Evolutionary conservation across 2,329 filamentous ascomycete genomes (phyloP).

Genomic region (Magnaporthales sp.): DNA sequence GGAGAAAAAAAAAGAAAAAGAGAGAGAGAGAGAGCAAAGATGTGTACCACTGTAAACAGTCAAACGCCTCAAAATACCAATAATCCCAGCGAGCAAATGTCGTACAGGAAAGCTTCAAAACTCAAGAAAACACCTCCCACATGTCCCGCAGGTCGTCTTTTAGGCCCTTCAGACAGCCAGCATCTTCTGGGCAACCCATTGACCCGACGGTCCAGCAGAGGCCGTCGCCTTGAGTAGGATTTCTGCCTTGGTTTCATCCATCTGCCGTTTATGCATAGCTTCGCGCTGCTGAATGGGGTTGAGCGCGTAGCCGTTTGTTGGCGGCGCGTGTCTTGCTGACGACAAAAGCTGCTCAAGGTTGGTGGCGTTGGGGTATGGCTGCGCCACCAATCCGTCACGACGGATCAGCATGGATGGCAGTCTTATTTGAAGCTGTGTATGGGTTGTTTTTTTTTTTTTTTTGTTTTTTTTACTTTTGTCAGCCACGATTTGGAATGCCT

Average conservation of each 20-base stretch:
- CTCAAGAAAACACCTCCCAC: not conserved
- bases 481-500: not conserved
- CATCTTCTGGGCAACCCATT: conserved; percentile 29
- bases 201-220: conserved; percentile 23
- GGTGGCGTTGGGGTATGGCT: conserved; percentile 27
- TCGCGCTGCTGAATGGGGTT: conserved; percentile 40
- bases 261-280: conserved; percentile 34
- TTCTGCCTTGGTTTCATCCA: conserved; percentile 33
- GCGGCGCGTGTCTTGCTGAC: conserved; percentile 21
- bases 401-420: conserved; percentile 55
- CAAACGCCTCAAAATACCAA: not conserved
- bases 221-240: conserved; percentile 30
- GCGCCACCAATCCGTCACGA: conserved; percentile 39
- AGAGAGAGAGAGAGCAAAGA: not conserved
- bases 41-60: not conserved
- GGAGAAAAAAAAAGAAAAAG: not conserved
- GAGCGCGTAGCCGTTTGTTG: conserved; percentile 25
- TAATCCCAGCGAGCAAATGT: not conserved
- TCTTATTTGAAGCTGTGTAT: conserved; percentile 42
- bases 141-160: not conserved
- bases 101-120: not conserved
- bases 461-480: not conserved
- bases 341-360: not conserved
- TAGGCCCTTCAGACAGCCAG: conserved; percentile 18
- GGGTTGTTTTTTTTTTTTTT: not conserved